Percentiles rank a stretch among this genome's conserved stretches.
Conservation (phyloP, 306 rosid species). For the Prunus mira region DNA sequence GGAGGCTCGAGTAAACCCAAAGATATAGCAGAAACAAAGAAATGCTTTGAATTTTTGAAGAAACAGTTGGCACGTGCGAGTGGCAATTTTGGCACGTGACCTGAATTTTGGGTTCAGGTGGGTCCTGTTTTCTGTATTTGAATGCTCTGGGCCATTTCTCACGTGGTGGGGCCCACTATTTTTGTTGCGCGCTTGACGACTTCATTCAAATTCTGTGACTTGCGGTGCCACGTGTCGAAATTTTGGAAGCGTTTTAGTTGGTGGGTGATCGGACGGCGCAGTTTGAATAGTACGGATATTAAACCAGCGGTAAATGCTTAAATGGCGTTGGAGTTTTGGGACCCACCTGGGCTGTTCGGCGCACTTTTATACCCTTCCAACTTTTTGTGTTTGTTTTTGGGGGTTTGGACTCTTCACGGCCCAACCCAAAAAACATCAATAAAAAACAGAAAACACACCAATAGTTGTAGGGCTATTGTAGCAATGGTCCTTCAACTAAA, state of each 20-base stretch:
- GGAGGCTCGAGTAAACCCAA: conserved; percentile 42
- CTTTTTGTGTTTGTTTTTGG: neutral
- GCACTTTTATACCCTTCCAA: neutral
- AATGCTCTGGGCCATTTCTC: conserved; percentile 27
- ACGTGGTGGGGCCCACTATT: conserved; percentile 68
- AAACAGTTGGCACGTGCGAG: conserved; percentile 10
- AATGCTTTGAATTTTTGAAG: conserved; percentile 43
- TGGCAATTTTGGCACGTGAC: neutral
- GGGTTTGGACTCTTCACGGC: no score
- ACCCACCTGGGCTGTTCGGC: neutral
- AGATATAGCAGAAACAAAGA: conserved; percentile 32
- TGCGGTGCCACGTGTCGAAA: conserved; percentile 35
- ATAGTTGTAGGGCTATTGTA: no score
- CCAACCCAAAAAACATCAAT: no score
- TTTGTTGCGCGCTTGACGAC: conserved; percentile 78
- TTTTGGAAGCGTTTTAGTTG: neutral
- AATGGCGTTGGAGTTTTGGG: neutral
- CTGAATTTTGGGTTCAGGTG: neutral
- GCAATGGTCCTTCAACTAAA: no score
- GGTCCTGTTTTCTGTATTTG: conserved; percentile 34
- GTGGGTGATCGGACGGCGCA: conserved; percentile 18
- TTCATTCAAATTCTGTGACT: conserved; percentile 51
- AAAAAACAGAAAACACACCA: no score
- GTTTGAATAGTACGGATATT: conserved; percentile 9
- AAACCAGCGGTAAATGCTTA: neutral